Evolutionary conservation across 306 rosid species (phyloP).

Genomic region (Carpinus fangiana): DNA sequence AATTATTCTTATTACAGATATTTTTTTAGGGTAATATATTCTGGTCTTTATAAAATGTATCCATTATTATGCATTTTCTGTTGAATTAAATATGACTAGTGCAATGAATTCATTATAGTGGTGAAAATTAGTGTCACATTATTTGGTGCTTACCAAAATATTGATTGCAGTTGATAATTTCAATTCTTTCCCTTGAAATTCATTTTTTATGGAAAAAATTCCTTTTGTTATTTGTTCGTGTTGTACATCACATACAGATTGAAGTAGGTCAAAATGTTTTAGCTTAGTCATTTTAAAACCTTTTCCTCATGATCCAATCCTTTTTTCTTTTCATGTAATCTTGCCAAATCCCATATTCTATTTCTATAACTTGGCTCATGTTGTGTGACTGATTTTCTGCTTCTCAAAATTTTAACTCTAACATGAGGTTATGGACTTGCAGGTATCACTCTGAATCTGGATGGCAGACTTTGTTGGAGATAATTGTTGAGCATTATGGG

Average conservation of each 20-base stretch:
- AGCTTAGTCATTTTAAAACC: not conserved
- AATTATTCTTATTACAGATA: conserved; percentile 83
- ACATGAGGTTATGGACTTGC: conserved; percentile 25
- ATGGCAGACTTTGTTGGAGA: conserved; percentile 88
- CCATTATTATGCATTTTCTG: not conserved
- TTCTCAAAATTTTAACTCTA: not conserved
- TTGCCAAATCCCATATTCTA: not conserved
- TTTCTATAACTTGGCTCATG: not conserved
- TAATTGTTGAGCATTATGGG: conserved; percentile 87
- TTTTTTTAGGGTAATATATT: conserved; percentile 84
- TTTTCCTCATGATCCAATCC: not conserved
- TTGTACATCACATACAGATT: not conserved
- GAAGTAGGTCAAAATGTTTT: not conserved
- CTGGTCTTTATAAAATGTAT: conserved; percentile 8
- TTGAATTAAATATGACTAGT: not conserved
- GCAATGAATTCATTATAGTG: not conserved
- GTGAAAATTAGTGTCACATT: not conserved
- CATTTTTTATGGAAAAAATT: not conserved
- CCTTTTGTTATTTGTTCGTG: not conserved
- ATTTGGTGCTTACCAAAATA: not conserved
- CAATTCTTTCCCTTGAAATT: not conserved
- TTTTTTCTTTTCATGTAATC: not conserved
- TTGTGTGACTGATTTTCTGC: conserved; percentile 20
- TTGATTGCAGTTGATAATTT: not conserved
- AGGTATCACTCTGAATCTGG: conserved; percentile 99